These are phyloP conservation scores for Eucalyptus cloeziana DNA, from an alignment of 345 rosid species.

Conservation along the genomic window DNA sequence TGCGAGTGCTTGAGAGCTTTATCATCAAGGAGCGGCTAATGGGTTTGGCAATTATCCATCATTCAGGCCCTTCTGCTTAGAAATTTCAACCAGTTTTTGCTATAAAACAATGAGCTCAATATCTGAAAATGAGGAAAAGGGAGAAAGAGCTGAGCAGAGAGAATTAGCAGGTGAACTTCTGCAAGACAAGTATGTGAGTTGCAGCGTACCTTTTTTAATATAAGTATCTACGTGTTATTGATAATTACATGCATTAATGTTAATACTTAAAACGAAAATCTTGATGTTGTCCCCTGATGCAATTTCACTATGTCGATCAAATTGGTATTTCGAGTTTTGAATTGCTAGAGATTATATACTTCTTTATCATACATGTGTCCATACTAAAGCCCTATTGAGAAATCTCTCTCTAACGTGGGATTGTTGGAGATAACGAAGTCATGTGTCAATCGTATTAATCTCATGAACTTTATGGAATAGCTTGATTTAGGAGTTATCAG, in stretches of 20 bases:
- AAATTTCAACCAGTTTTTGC: neutral
- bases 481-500: neutral
- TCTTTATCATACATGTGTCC: neutral
- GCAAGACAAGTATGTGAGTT: neutral
- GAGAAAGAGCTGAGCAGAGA: neutral
- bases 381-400: neutral
- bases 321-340: neutral
- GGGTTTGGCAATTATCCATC: neutral
- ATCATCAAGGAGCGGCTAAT: neutral
- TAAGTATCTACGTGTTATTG: neutral
- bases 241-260: neutral
- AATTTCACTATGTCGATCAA: neutral
- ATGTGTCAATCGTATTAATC: neutral
- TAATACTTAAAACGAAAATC: neutral
- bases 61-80: neutral
- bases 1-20: neutral
- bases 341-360: neutral
- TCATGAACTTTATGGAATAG: rapidly evolving
- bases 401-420: neutral
- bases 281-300: neutral
- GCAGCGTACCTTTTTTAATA: neutral
- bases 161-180: neutral
- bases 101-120: neutral
- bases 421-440: neutral
- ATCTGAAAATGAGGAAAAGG: neutral